phyloP scores from a whole-genome alignment of 1,284 basidiomycete genomes.

The Cryptococcus maquisensis region DNA sequence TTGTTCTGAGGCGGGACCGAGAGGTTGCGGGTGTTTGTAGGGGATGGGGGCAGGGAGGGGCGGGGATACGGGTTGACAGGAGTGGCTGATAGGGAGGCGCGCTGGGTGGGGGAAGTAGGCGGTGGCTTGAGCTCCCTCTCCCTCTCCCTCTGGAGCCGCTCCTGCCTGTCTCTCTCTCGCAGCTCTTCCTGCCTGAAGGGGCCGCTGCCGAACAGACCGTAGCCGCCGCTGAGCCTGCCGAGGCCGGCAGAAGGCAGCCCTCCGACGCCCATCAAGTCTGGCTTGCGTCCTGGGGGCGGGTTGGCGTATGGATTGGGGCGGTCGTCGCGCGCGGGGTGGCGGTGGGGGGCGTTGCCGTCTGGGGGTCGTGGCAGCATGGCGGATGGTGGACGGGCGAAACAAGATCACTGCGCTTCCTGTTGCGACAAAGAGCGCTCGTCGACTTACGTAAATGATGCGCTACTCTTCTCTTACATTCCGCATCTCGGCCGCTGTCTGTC shows the following conservation, averaged over 20 bases:
- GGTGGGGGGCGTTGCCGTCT: slow-evolving; percentile 1
- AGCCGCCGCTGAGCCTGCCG: slow-evolving; percentile 9
- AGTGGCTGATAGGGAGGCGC: neutral
- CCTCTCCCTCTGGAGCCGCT: slow-evolving; percentile 8
- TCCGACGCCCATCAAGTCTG: slow-evolving; percentile 3
- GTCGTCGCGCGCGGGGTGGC: slow-evolving; percentile 5
- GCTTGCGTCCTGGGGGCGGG: neutral
- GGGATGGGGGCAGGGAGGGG: slow-evolving; percentile 21
- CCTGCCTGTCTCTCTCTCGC: slow-evolving; percentile 12
- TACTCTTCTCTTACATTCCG: neutral
- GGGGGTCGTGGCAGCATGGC: slow-evolving; percentile 4
- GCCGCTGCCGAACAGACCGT: slow-evolving; percentile 13
- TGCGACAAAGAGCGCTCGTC: neutral
- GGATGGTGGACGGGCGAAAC: neutral
- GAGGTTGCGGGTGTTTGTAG: slow-evolving; percentile 14
- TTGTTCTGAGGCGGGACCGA: slow-evolving; percentile 4
- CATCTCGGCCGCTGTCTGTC: neutral
- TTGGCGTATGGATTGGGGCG: slow-evolving; percentile 9
- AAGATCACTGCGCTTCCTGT: too few relatives aligned
- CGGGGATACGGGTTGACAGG: slow-evolving; percentile 16
- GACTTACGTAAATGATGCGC: neutral
- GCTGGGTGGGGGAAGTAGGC: slow-evolving; percentile 7
- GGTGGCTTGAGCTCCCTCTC: slow-evolving; percentile 8
- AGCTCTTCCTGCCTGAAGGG: slow-evolving; percentile 12
- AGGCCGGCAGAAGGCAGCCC: neutral